Conservation (phyloP, 371 early-diverging fungal genomes). For the Mycotypha africana region DNA sequence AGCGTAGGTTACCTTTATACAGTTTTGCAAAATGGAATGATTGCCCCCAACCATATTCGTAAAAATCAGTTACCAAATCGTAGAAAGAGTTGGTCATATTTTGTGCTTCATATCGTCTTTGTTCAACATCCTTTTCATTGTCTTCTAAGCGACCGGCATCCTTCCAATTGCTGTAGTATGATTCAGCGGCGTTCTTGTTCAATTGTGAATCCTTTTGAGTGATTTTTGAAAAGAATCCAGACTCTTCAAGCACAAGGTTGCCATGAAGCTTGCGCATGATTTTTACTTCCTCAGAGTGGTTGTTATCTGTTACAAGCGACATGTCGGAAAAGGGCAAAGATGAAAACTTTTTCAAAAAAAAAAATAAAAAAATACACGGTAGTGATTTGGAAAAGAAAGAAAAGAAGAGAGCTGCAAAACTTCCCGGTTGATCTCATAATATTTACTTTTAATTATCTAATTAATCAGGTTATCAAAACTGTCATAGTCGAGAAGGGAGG, state of each 20-base stretch:
- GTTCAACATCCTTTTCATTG: conserved; percentile 23
- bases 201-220: conserved; percentile 46
- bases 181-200: conserved; percentile 36
- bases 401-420: too few relatives aligned
- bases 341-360: too few relatives aligned
- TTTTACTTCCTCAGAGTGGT: conserved; percentile 23
- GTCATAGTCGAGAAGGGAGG: too few relatives aligned
- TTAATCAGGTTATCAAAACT: too few relatives aligned
- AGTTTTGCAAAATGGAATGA: conserved; percentile 74
- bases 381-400: too few relatives aligned
- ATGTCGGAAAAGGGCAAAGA: conserved; percentile 7
- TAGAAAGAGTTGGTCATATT: conserved; percentile 61
- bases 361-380: too few relatives aligned
- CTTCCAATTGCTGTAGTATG: conserved; percentile 36
- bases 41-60: conserved; percentile 68
- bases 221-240: conserved; percentile 36
- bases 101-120: conserved; percentile 45
- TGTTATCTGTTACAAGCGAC: conserved; percentile 20
- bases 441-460: too few relatives aligned
- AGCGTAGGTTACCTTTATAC: conserved; percentile 39
- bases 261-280: conserved; percentile 38
- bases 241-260: conserved; percentile 26
- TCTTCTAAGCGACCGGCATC: conserved; percentile 22
- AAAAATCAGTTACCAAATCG: conserved; percentile 60
- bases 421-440: too few relatives aligned